phyloP scores from a whole-genome alignment of 129 eudicot species.

The Helichrysum umbraculigerum region DNA sequence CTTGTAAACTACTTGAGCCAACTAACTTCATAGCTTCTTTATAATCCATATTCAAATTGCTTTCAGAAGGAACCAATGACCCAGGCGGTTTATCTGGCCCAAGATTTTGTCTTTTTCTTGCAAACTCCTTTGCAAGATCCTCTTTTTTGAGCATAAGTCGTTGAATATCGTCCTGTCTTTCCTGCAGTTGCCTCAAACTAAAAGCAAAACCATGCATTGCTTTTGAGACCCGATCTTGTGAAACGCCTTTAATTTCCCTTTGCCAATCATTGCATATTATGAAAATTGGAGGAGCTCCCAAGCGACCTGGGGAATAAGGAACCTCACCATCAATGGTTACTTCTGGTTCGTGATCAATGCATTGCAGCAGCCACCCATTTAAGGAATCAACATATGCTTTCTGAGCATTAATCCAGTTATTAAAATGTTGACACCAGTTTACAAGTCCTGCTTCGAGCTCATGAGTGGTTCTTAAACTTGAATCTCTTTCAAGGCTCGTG shows the following conservation, averaged over 20 bases:
- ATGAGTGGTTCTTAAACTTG: slow-evolving; percentile 54
- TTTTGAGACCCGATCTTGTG: slow-evolving; percentile 55
- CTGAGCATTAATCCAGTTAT: slow-evolving; percentile 74
- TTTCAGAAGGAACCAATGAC: slow-evolving; percentile 64
- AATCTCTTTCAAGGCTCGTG: slow-evolving; percentile 46
- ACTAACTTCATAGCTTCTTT: slow-evolving; percentile 85
- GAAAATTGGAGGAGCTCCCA: slow-evolving; percentile 89
- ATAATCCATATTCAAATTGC: slow-evolving; percentile 61
- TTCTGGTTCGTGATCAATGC: slow-evolving; percentile 68
- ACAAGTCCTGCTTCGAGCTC: slow-evolving; percentile 74
- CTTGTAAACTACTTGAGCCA: slow-evolving; percentile 61
- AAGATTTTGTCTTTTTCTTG: slow-evolving; percentile 37
- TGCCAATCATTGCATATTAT: slow-evolving; percentile 82
- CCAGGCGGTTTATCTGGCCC: slow-evolving; percentile 42
- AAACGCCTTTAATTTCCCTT: slow-evolving; percentile 60
- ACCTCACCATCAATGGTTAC: slow-evolving; percentile 75
- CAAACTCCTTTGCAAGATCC: slow-evolving; percentile 58
- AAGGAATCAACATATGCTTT: slow-evolving; percentile 68
- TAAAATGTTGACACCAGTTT: slow-evolving; percentile 67
- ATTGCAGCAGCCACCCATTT: slow-evolving; percentile 73
- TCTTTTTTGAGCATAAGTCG: slow-evolving; percentile 72
- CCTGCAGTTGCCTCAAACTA: slow-evolving; percentile 60
- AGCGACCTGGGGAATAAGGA: slow-evolving; percentile 84
- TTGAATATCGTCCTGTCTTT: slow-evolving; percentile 80
- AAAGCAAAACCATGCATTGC: slow-evolving; percentile 74